These are phyloP conservation scores for Aspergillus fumigatiaffinis DNA, from an alignment of 2,329 filamentous ascomycete genomes.

Conservation along the genomic window DNA sequence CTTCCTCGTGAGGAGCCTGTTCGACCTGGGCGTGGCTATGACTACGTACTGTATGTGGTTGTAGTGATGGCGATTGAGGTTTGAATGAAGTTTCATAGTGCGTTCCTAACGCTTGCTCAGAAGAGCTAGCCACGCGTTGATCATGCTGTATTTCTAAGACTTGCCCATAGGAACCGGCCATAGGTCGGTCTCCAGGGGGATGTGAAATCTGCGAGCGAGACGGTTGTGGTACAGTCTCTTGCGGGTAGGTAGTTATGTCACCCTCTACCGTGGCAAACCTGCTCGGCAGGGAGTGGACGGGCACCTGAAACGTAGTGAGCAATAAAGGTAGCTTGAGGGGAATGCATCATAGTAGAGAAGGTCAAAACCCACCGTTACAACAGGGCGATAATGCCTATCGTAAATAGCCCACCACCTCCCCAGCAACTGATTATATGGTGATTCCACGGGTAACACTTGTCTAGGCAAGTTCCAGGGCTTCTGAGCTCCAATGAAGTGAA, in stretches of 20 bases:
- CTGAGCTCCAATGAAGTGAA: constrained; percentile 88
- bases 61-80: neutral
- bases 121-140: neutral
- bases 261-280: neutral
- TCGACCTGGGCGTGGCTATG: neutral
- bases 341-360: neutral
- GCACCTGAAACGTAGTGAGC: neutral
- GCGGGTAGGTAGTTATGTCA: neutral
- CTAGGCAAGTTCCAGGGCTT: constrained; percentile 79
- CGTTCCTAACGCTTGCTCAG: neutral
- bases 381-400: constrained; percentile 70
- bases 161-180: neutral
- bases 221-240: neutral
- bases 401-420: constrained; percentile 93
- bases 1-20: neutral
- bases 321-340: neutral
- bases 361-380: constrained; percentile 16
- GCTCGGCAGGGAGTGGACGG: neutral
- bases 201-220: neutral
- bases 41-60: neutral
- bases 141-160: neutral
- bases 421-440: constrained; percentile 72
- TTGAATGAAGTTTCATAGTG: neutral
- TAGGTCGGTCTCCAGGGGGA: neutral
- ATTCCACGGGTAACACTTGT: constrained; percentile 31